Evolutionary conservation across 2,329 filamentous ascomycete species (phyloP).

Genomic region (Akanthomyces dipterigenus): DNA sequence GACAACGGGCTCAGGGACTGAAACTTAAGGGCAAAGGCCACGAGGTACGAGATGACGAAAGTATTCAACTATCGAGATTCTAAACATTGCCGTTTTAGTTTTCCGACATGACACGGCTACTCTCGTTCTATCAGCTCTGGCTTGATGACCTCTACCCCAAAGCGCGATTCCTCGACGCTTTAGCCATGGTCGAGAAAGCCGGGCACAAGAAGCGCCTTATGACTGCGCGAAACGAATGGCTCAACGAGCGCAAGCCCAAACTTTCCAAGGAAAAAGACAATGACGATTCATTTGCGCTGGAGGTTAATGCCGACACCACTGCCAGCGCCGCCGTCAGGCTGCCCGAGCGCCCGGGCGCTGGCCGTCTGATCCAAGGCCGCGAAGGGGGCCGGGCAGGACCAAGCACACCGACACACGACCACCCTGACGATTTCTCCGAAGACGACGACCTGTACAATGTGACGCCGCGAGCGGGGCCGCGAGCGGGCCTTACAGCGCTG

Average conservation of each 20-base stretch:
- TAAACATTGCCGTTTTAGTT: conserved; percentile 46
- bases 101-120: conserved; percentile 70
- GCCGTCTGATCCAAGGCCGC: conserved; percentile 4
- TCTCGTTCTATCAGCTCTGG: conserved; percentile 94
- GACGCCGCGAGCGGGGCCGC: conserved; percentile 34
- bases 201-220: conserved; percentile 79
- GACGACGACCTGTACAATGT: conserved; percentile 50
- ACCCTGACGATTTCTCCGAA: conserved; percentile 32
- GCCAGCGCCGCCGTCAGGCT: conserved; percentile 16
- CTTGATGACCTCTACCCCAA: conserved; percentile 93
- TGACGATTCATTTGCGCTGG: conserved; percentile 16
- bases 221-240: conserved; percentile 71
- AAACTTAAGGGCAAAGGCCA: conserved; percentile 90
- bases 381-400: conserved; percentile 18
- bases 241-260: conserved; percentile 64
- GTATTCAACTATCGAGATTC: neutral
- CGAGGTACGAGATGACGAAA: conserved; percentile 50
- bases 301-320: neutral
- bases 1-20: conserved; percentile 62
- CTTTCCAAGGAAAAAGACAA: conserved; percentile 26
- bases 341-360: conserved; percentile 18
- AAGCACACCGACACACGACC: conserved; percentile 19
- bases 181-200: conserved; percentile 86
- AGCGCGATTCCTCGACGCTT: conserved; percentile 84
- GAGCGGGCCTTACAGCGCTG: conserved; percentile 16